Conservation (phyloP, 164 flowering plant genomes). For the Echeveria elegans region DNA sequence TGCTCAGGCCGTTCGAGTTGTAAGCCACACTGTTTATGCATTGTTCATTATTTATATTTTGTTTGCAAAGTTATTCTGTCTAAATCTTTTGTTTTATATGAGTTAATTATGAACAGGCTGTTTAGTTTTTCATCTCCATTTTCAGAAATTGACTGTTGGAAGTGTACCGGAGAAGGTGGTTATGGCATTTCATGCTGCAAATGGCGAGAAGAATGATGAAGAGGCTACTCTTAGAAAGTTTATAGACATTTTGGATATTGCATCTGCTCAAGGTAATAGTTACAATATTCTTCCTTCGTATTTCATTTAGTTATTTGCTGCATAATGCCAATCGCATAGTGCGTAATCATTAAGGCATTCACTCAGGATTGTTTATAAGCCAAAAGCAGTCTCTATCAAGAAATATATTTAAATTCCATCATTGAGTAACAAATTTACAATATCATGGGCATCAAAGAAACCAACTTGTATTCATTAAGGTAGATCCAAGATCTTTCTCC, state of each 20-base stretch:
- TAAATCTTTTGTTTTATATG: neutral
- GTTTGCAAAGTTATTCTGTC: neutral
- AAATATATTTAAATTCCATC: neutral
- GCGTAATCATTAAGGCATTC: neutral
- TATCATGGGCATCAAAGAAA: neutral
- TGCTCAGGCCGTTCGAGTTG: conserved; percentile 69
- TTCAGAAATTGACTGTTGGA: conserved; percentile 86
- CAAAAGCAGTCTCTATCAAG: neutral
- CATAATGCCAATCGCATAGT: too few relatives aligned
- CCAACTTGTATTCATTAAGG: neutral
- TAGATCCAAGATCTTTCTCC: neutral
- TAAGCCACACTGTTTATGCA: conserved; percentile 27
- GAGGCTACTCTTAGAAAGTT: conserved; percentile 56
- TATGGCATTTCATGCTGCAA: conserved; percentile 58
- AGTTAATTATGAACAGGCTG: conserved; percentile 1
- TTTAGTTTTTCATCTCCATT: conserved; percentile 8
- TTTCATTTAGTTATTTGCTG: neutral
- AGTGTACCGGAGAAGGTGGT: conserved; percentile 75
- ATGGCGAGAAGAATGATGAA: conserved; percentile 55
- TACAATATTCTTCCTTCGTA: neutral
- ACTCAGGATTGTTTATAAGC: neutral
- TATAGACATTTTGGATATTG: conserved; percentile 42
- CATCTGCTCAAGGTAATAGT: conserved; percentile 40
- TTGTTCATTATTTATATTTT: neutral
- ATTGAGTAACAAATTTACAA: neutral